Evolutionary conservation across 2,329 filamentous ascomycete species (phyloP).

Genomic region (Colletotrichum australisinense): DNA sequence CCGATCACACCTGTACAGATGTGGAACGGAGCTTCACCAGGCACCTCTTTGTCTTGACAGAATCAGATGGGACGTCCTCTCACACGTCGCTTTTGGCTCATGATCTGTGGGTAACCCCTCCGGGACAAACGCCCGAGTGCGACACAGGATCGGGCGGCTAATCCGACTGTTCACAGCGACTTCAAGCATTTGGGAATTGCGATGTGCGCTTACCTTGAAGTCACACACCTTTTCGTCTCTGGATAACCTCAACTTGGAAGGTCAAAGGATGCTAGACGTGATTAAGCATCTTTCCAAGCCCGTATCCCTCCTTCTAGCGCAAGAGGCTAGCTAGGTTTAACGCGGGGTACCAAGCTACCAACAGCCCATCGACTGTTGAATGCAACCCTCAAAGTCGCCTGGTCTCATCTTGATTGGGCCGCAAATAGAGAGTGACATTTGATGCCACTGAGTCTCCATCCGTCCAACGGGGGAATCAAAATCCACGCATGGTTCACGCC

Average conservation of each 20-base stretch:
- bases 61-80: background rate
- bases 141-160: constrained; percentile 11
- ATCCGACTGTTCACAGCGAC: background rate
- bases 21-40: background rate
- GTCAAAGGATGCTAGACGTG: background rate
- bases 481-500: constrained; percentile 16
- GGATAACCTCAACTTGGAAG: background rate
- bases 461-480: constrained; percentile 8
- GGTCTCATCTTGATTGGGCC: constrained; percentile 8
- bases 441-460: background rate
- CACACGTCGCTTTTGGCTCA: background rate
- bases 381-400: constrained; percentile 16
- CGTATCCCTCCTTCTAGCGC: background rate
- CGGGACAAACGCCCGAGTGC: constrained; percentile 8
- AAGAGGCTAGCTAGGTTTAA: background rate
- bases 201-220: background rate
- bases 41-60: background rate
- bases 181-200: background rate
- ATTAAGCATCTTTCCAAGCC: background rate
- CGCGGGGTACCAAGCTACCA: constrained; percentile 6
- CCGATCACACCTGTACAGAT: background rate
- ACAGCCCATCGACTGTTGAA: background rate
- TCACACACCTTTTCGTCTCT: background rate
- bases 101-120: background rate
- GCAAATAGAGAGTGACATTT: constrained; percentile 5